Base-by-base conservation (phyloP, 2,329 filamentous ascomycete genomes). In the Periconia digitata region DNA sequence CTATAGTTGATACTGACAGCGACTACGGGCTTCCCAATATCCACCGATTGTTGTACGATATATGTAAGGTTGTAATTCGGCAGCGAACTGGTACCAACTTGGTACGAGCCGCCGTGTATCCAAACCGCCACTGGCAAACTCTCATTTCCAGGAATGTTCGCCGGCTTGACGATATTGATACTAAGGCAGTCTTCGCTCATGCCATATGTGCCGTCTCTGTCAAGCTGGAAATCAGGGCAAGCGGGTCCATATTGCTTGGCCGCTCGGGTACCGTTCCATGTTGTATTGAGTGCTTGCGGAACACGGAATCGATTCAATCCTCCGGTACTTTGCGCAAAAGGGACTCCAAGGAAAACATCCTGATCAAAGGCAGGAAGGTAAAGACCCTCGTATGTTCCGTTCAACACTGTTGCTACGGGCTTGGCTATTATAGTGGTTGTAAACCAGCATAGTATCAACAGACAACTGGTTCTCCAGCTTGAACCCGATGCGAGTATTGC, bases 1-100 rank as follows among this genome's bases (percentile, higher is more conserved):
- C 86, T 78, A 43, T 72, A 72, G 48, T 72, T 72, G 54, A 69
- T 71, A 17, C 66, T 69, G 8, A 64, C 59, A 7, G 56, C 69
- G 41, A 72, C 62, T 23, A 72, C 67, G 2, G 67, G 67, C 29
- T 70, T 60, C 8, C 66, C 67, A 29, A 71, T 63, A 13, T 66
- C 66, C n/a, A 70, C 65, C 43, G 60, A 64, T 32, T 76, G 72
- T 44, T 77, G 64, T 6, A 87, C 80, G 40, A 86, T 77, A 49
- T 78, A 81, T 13, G 79, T 80, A 49, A 85, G 72, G 58, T 87
- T 87, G 63, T 87, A 87, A 45, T 83, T 77, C 5, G 78, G 56
- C 2, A 67, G 72, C 50, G 69, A 64, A 29, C 59, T 64, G 10
- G 62, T 69, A 3, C 70, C 69, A 1, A 83, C 83, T 24, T 74